These are phyloP conservation scores for Plasmodium relictum DNA, from an alignment of 169 alveolate genomes.

Conservation along the genomic window DNA sequence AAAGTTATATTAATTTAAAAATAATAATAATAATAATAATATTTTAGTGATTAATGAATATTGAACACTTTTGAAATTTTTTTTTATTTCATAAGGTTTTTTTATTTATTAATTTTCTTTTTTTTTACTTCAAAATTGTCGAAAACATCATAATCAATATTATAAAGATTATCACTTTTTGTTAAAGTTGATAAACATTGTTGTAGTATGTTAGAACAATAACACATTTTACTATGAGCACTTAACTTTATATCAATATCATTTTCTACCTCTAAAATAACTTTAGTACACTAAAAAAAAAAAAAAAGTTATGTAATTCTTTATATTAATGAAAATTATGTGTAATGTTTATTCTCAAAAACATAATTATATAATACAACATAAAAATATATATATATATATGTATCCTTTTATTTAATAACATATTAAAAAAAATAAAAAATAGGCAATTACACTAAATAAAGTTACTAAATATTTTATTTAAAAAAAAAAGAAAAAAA, in stretches of 20 bases:
- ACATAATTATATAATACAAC: background rate
- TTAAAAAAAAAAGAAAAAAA: background rate
- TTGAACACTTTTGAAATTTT: too few relatives aligned
- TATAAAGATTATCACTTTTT: conserved; percentile 65
- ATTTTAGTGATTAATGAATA: too few relatives aligned
- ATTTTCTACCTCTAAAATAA: conserved; percentile 49
- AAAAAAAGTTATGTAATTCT: background rate
- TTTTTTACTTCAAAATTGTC: conserved; percentile 60
- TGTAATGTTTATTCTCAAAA: background rate
- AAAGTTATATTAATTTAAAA: background rate
- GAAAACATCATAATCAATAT: conserved; percentile 67
- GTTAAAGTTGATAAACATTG: conserved; percentile 66
- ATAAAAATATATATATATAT: background rate
- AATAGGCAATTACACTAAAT: too few relatives aligned
- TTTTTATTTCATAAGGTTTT: too few relatives aligned
- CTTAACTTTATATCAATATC: conserved; percentile 61
- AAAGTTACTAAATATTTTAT: background rate
- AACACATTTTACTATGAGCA: conserved; percentile 59
- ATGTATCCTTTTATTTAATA: background rate
- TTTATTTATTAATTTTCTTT: background rate
- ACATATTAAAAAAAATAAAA: too few relatives aligned
- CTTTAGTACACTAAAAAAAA: conserved; percentile 51
- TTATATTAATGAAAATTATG: background rate
- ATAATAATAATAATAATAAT: too few relatives aligned
- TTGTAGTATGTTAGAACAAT: conserved; percentile 54